Evolutionary conservation across 1,284 basidiomycete genomes (phyloP), one percentile per base, ranked within the genome.

Genomic region (Puccinia polysora): DNA sequence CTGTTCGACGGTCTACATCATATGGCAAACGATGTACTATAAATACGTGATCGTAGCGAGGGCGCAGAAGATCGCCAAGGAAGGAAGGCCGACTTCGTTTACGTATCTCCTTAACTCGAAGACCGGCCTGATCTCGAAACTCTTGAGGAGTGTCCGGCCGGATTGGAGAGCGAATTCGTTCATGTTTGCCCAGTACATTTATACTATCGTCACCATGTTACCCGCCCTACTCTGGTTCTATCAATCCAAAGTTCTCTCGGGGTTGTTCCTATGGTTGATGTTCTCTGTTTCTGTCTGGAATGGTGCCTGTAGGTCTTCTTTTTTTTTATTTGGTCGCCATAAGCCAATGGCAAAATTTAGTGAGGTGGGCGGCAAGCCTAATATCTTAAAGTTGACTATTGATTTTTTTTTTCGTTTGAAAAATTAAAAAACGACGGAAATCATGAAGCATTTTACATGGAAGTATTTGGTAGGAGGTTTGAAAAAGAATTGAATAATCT

Each of bases 1-100:
- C 6, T 58, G 25, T 20, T 38, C 43, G 43, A 68, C 75, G 73
- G 78, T 68, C 14, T 60, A 71, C 28, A 75, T 75, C 34, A 23
- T 77, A 12, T 79, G 78, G 78, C 78, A 79, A 64, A 59, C 74
- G 25, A 40, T 69, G 7, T 79, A 79, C 73, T 79, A 76, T 62
- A 74, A 77, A 55, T 77, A 75, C 25, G 75, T 79, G 23, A 76
- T 79, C 49, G 75, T 78, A 47, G 76, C 76, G 2, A 67, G 78
- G 20, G 76, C 75, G 34, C 76, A 77, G 43, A 78, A 79, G 75
- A 79, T 79, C 58, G 74, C 71, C 23, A 76, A 77, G 65, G 74
- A 77, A 56, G 78, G 78, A 4, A 63, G 78, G 18, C 75, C 77
- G 10, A 79, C 78, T 25, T 74, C 73, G 32, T 79, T 79, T 70